Evolutionary conservation across 345 rosid genomes (phyloP).

Genomic region (Camelina laxa): DNA sequence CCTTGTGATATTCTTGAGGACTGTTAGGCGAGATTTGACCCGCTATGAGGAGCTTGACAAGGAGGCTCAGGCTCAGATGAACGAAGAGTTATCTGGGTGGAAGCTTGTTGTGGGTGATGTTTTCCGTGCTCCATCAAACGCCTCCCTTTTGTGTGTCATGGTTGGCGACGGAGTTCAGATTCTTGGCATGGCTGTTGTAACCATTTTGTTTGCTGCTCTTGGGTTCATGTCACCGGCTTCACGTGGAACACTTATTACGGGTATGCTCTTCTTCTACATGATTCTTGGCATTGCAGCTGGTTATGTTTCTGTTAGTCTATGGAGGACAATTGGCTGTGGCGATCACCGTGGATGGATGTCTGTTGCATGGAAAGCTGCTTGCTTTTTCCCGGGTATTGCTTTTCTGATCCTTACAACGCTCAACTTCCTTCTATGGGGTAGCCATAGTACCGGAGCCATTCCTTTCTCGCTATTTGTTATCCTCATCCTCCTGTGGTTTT

Average conservation of each 20-base stretch:
- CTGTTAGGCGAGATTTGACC: constrained; percentile 83
- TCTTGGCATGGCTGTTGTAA: constrained; percentile 76
- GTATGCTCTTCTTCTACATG: constrained; percentile 78
- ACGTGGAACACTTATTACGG: constrained; percentile 72
- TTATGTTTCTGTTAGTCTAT: constrained; percentile 72
- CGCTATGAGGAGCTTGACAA: constrained; percentile 89
- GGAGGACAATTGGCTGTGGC: constrained; percentile 62
- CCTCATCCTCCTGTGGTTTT: constrained; percentile 64
- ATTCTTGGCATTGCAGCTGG: constrained; percentile 75
- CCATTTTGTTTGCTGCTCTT: constrained; percentile 72
- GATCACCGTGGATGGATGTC: constrained; percentile 70
- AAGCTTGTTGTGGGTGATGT: constrained; percentile 85
- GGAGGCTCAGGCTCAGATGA: constrained; percentile 94
- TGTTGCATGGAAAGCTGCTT: constrained; percentile 70
- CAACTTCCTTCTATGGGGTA: constrained; percentile 71
- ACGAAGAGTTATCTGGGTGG: constrained; percentile 88
- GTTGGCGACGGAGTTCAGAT: constrained; percentile 81
- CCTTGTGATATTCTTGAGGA: constrained; percentile 85
- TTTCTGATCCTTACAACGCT: constrained; percentile 60
- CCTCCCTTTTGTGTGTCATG: constrained; percentile 69
- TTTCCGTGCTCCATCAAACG: constrained; percentile 63
- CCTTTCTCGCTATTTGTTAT: constrained; percentile 62
- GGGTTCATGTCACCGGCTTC: constrained; percentile 89
- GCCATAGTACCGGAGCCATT: constrained; percentile 77
- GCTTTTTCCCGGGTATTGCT: constrained; percentile 82